Conservation (phyloP, 1,139 yeast species). For the Candida sp. region DNA sequence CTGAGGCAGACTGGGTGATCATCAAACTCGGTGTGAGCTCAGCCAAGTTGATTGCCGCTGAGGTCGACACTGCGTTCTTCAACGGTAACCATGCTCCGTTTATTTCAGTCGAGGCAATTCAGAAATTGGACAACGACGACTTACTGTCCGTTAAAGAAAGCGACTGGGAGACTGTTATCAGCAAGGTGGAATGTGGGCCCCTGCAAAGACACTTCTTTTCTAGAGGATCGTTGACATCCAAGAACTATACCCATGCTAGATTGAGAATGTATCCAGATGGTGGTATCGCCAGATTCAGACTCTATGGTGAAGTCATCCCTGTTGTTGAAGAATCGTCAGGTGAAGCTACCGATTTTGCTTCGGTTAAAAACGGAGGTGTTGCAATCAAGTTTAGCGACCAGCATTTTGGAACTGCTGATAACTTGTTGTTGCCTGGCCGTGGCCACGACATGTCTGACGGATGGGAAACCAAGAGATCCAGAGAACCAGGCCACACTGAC, state of each 20-base stretch:
- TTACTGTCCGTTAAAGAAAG: conserved; percentile 27
- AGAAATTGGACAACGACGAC: conserved; percentile 29
- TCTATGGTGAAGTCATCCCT: conserved; percentile 83
- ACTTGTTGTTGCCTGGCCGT: conserved; percentile 87
- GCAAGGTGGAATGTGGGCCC: conserved; percentile 84
- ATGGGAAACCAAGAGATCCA: conserved; percentile 96
- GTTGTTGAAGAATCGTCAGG: conserved; percentile 29
- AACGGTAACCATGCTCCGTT: conserved; percentile 95
- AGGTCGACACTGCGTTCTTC: conserved; percentile 91
- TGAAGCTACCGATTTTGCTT: conserved; percentile 72
- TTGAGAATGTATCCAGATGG: conserved; percentile 97
- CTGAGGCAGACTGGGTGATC: conserved; percentile 86
- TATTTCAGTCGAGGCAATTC: conserved; percentile 82
- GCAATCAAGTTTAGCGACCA: conserved; percentile 85
- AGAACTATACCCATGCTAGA: conserved; percentile 77
- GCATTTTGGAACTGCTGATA: conserved; percentile 92
- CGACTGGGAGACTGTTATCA: conserved; percentile 72
- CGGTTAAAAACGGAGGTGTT: conserved; percentile 87
- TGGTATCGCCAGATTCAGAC: conserved; percentile 92
- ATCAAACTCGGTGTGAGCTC: conserved; percentile 83
- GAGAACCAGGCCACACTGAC: conserved; percentile 83
- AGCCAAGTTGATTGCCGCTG: conserved; percentile 81
- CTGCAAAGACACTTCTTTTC: conserved; percentile 82
- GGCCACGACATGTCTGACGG: conserved; percentile 98
- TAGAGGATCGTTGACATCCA: conserved; percentile 55